Evolutionary conservation across 495 filamentous ascomycete species (phyloP), one percentile per base, ranked within the genome.

Genomic region (Talaromyces stipitatus): DNA sequence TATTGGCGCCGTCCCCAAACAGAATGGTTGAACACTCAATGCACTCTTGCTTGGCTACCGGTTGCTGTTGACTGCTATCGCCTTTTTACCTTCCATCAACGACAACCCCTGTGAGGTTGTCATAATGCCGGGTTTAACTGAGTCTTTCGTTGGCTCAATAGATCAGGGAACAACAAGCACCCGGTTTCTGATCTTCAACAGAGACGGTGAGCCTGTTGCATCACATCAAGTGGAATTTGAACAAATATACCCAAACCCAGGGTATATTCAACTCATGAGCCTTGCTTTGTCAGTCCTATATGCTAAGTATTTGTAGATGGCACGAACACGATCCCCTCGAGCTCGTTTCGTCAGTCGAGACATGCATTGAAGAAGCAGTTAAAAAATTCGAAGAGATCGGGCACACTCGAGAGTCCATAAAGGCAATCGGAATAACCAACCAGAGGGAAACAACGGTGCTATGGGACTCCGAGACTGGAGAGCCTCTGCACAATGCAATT

Each of bases 91-190:
- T 20, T 48, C 24, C 14, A 56, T 14, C 20, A 57, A 27, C 55
- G 53, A 58, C 16, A 73, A 73, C 68, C 46, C 60, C 32, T 14
- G 54, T 62, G 26, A 46, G n/a, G 45, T 27, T 20, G 20, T 27
- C 52, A 36, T 12, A 45, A 55, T 55, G 54, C 24, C 32, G 16
- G 36, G 54, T 22, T 5, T 55, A n/a, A 6, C 32, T 29, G 64
- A 73, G 26, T 61, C 58, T 22, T 87, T 82, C 64, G 80, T 88
- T 20, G 86, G 85, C 4, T 81, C 85, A 10, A 92, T 97, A 62
- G 92, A 97, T 63, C 90, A 95, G 64, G 92, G 92, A 5, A 97
- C 92, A 12, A 97, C 92, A 3, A 95, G 89, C 60, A 90, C 94
- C 14, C 80, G 94, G 22, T 97, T 97, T 66, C 70, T 97, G 28